Evolutionary conservation across 2,329 filamentous ascomycete species (phyloP).

Genomic region (Nigrospora osmanthi): DNA sequence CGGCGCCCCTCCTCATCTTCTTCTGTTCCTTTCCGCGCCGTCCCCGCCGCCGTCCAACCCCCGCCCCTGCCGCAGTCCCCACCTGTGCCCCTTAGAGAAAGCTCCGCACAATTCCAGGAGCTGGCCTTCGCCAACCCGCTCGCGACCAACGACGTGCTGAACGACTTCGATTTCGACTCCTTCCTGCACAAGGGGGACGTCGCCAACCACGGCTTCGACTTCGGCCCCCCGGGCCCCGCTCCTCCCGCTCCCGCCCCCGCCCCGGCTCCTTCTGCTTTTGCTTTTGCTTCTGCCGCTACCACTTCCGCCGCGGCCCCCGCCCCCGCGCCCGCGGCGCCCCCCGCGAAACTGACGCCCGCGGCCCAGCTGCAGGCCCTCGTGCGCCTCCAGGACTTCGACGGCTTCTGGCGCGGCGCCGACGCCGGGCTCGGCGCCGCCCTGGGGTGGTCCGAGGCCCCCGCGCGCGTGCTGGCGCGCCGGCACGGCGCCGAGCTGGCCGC

Average conservation of each 20-base stretch:
- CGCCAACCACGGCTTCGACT: background rate
- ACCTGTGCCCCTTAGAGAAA: too few species aligned
- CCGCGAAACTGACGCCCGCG: background rate
- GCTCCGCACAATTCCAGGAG: too few species aligned
- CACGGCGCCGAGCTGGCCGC: conserved; percentile 20
- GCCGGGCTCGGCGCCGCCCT: conserved; percentile 17
- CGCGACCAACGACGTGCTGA: conserved; percentile 40
- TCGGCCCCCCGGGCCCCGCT: background rate
- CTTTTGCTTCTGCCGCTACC: too few species aligned
- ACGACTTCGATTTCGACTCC: conserved; percentile 3
- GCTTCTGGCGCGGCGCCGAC: conserved; percentile 36
- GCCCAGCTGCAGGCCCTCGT: conserved; percentile 37
- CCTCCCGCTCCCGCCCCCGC: too few species aligned
- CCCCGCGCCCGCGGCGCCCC: too few species aligned
- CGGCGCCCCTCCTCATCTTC: too few species aligned
- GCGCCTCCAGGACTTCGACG: conserved; percentile 45
- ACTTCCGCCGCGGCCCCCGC: too few species aligned
- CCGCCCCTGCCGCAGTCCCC: too few species aligned
- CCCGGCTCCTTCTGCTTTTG: too few species aligned
- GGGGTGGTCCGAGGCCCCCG: conserved; percentile 11
- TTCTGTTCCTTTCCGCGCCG: too few species aligned
- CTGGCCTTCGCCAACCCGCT: conserved; percentile 42
- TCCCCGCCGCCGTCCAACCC: too few species aligned
- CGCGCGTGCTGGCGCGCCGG: conserved; percentile 2
- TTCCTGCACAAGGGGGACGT: background rate